Conservation (phyloP, 306 rosid species). For the Medicago truncatula region DNA sequence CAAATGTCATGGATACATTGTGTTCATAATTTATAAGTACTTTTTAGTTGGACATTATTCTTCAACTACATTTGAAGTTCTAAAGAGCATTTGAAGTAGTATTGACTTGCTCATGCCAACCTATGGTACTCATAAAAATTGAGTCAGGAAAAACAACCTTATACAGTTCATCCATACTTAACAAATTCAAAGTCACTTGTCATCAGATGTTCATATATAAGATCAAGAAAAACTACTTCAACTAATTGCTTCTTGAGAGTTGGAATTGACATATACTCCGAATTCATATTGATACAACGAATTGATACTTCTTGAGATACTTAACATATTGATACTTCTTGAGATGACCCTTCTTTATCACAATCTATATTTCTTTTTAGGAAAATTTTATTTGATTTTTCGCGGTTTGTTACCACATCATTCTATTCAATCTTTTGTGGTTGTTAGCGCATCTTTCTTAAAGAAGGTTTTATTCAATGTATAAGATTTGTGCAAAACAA, state of each 20-base stretch:
- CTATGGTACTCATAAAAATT: slow-evolving; percentile 60
- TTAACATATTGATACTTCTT: no score
- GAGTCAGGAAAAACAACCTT: slow-evolving; percentile 58
- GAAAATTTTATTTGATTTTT: slow-evolving; percentile 63
- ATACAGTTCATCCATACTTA: slow-evolving; percentile 57
- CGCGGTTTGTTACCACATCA: slow-evolving; percentile 74
- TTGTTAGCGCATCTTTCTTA: slow-evolving; percentile 61
- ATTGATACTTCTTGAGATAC: no score
- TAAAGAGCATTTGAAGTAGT: slow-evolving; percentile 78
- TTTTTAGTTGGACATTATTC: no score
- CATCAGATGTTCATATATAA: slow-evolving; percentile 61
- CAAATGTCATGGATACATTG: no score
- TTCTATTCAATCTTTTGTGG: no score
- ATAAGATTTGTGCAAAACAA: slow-evolving; percentile 65
- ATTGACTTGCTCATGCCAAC: slow-evolving; percentile 69
- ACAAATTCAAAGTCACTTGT: slow-evolving; percentile 54
- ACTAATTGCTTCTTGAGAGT: slow-evolving; percentile 72
- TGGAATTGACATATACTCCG: slow-evolving; percentile 74
- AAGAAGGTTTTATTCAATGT: slow-evolving; percentile 61
- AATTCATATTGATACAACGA: no score
- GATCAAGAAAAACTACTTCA: slow-evolving; percentile 70
- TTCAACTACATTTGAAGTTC: no score
- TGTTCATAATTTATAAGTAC: no score
- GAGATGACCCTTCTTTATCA: no score
- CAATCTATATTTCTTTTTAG: slow-evolving; percentile 64